A percentile compares a stretch with the other conserved stretches of the same genome.
Evolutionary conservation across 83 land plant genomes (phyloP).

Genomic region (Picea engelmannii): DNA sequence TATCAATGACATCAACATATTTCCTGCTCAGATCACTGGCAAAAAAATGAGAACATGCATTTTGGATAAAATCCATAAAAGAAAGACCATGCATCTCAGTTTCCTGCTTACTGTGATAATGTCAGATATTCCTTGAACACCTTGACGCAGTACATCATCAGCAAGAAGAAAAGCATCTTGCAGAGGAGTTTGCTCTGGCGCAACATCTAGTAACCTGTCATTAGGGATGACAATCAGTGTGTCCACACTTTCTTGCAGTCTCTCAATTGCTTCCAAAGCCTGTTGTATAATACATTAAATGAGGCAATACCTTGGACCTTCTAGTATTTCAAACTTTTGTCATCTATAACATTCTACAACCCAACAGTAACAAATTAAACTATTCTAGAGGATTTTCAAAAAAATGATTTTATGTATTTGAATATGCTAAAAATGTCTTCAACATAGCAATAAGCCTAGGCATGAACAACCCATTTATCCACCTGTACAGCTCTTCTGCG

Average conservation of each 20-base stretch:
- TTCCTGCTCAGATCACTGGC: too few relatives aligned
- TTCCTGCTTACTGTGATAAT: conserved; percentile 74
- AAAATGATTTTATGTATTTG: neutral
- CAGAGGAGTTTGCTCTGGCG: conserved; percentile 78
- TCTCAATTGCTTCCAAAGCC: conserved; percentile 91
- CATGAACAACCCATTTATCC: conserved; percentile 16
- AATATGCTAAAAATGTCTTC: neutral
- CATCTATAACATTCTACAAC: too few relatives aligned
- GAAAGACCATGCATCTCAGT: too few relatives aligned
- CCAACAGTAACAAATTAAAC: too few relatives aligned
- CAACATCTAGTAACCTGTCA: conserved; percentile 81
- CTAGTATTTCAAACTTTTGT: too few relatives aligned
- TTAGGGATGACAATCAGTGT: conserved; percentile 95
- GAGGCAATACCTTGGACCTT: too few relatives aligned
- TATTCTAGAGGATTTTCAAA: neutral
- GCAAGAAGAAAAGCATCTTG: conserved; percentile 94
- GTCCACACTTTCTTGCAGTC: conserved; percentile 76
- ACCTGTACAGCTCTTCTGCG: conserved; percentile 89
- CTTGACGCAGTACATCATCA: conserved; percentile 94
- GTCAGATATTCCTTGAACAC: conserved; percentile 95
- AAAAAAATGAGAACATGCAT: neutral
- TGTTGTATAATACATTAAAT: conserved; percentile 8
- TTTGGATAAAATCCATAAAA: too few relatives aligned
- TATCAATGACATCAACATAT: too few relatives aligned
- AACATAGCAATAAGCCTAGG: neutral